Evolutionary conservation across 2,329 filamentous ascomycete genomes (phyloP).

Genomic region (Magnaporthiopsis rhizophila): DNA sequence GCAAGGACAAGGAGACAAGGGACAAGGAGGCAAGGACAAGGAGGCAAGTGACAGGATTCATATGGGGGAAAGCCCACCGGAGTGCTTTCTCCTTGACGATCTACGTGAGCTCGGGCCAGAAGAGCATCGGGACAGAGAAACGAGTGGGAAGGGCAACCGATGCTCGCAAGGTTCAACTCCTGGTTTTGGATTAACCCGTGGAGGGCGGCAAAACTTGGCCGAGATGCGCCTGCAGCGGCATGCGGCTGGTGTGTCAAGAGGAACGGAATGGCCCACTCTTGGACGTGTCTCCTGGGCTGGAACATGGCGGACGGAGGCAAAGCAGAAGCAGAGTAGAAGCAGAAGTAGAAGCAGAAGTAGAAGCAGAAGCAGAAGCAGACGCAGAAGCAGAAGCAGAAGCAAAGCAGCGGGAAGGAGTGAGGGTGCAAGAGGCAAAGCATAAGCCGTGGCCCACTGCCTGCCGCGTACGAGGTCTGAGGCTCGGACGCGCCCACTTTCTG

Average conservation of each 20-base stretch:
- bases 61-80: neutral
- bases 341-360: too few species aligned
- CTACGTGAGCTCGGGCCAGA: neutral
- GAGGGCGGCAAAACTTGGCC: neutral
- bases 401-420: neutral
- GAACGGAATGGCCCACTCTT: neutral
- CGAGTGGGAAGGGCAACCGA: neutral
- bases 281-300: too few species aligned
- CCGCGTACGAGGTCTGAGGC: neutral
- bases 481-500: neutral
- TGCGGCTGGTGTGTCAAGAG: neutral
- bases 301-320: too few species aligned
- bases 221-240: neutral
- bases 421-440: neutral
- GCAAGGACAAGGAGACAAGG: too few species aligned
- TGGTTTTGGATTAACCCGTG: neutral
- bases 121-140: neutral
- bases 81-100: neutral
- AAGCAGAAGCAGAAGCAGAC: too few species aligned
- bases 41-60: neutral
- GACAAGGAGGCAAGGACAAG: too few species aligned
- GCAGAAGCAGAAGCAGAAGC: too few species aligned
- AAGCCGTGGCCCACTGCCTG: neutral
- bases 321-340: neutral
- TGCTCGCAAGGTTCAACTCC: neutral